A percentile compares a stretch with the other conserved stretches of the same genome.
Evolutionary conservation across 2,329 filamentous ascomycete species (phyloP).

Genomic region (Fusarium agapanthi): DNA sequence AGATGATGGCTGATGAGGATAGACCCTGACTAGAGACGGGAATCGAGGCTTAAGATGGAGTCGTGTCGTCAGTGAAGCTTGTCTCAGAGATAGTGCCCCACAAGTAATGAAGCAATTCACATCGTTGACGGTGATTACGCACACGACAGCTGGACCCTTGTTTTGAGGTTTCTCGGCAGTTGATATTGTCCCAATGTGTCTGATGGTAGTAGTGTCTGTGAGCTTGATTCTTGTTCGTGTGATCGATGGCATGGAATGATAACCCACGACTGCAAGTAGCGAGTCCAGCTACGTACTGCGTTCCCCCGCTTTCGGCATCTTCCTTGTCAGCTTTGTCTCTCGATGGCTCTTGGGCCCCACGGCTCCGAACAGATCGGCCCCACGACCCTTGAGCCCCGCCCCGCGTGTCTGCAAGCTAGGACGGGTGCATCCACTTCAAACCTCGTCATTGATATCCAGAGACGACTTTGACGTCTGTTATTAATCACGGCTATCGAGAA

Average conservation of each 20-base stretch:
- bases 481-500: not conserved
- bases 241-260: not conserved
- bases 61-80: conserved; percentile 32
- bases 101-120: conserved; percentile 15
- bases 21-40: conserved; percentile 31
- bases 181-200: not conserved
- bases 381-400: conserved; percentile 31
- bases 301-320: conserved; percentile 31
- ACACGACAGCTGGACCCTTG: conserved; percentile 26
- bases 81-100: conserved; percentile 21
- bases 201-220: not conserved
- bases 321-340: conserved; percentile 8
- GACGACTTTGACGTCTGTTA: conserved; percentile 12
- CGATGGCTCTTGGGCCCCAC: conserved; percentile 3
- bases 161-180: conserved; percentile 6
- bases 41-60: conserved; percentile 29
- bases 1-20: conserved; percentile 23
- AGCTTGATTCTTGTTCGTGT: not conserved
- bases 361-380: conserved; percentile 22
- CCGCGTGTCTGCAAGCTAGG: not conserved
- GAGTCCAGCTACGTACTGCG: not conserved
- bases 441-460: conserved; percentile 32
- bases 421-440: conserved; percentile 22
- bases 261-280: not conserved
- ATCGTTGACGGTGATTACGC: conserved; percentile 22